Base-by-base conservation (phyloP, 2,329 filamentous ascomycete species). In the Niveomyces coronatus region DNA sequence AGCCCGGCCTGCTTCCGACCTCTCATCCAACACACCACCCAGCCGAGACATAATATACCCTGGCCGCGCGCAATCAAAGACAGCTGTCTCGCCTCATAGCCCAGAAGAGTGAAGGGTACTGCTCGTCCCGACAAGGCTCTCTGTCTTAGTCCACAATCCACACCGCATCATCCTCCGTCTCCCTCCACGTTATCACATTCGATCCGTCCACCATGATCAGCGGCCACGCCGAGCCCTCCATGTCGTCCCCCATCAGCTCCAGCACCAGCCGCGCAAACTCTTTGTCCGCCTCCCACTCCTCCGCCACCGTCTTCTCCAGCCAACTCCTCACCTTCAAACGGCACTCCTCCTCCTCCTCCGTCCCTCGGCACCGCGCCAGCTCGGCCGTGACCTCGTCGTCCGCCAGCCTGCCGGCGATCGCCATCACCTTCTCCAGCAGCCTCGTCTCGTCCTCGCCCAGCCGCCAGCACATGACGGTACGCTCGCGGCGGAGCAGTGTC, bases 211-310 rank as follows among this genome's bases (percentile, higher is more conserved):
- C 31, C 15, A 40, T 8, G 11, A 40, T 9, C 16, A 41, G 9
- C 6, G 31, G 29, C 39, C 39, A 41, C 9, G 16, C 8, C 2
- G 16, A 41, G 3, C 27, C 34, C 26, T 41, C 39, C 34, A 41
- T 37, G 14, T 17, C 39, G 5, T 29, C 17, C 9, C 39, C 39
- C 24, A 37, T 41, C 2, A 7, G 24, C 4, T 27, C 17, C 13
- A 13, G 14, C 10, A 41, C 34, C 7, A 37, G 29, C 3, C 26
- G 11, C 10, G 30, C 27, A 29, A 41, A 41, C 8, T 37, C 35
- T 4, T 9, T 6, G 23, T 41, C 39, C 4, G 29, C 9, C 7
- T 40, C 30, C 31, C 31, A 35, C 11, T 35, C 31, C 10, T 22
- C 11, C 11, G 16, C 37, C 2, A 40, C 27, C 3, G 24, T 26